These are phyloP conservation scores for Penicillium sp. DNA, from an alignment of 2,329 filamentous ascomycete genomes.

Conservation along the genomic window DNA sequence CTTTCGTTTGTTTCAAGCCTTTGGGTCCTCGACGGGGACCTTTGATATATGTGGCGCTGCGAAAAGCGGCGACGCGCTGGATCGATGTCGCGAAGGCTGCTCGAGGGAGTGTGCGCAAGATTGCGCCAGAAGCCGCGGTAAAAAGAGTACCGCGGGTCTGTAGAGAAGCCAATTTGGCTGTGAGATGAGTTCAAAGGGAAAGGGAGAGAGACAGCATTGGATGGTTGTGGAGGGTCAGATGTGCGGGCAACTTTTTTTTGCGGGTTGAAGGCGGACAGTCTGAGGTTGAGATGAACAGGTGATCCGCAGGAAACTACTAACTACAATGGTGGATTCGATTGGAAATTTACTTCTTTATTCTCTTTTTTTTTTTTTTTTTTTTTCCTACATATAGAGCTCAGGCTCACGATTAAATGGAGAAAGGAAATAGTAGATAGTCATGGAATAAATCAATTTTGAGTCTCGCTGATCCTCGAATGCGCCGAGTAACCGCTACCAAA, in stretches of 20 bases:
- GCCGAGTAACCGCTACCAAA: conserved; percentile 23
- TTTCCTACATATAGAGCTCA: no score
- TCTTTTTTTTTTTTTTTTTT: no score
- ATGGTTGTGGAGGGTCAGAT: not conserved
- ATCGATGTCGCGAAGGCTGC: conserved; percentile 11
- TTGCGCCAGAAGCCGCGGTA: conserved; percentile 32
- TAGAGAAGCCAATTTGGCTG: conserved; percentile 44
- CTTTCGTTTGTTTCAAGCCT: not conserved
- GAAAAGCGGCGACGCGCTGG: conserved; percentile 12
- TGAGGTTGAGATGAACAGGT: not conserved
- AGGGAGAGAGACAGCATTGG: not conserved
- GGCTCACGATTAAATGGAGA: no score
- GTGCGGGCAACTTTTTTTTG: not conserved
- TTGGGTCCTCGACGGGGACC: not conserved
- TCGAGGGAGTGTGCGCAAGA: conserved; percentile 19
- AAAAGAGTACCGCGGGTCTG: conserved; percentile 33
- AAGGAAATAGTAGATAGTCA: not conserved
- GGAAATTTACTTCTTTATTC: no score
- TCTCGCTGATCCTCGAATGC: conserved; percentile 23
- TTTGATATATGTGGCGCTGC: conserved; percentile 3
- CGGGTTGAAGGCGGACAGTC: not conserved
- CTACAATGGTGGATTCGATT: no score
- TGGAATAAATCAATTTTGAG: conserved; percentile 21
- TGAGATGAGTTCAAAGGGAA: not conserved
- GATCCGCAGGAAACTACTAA: not conserved